phyloP scores from a whole-genome alignment of 345 rosid genomes.

The Gossypium arboreum region DNA sequence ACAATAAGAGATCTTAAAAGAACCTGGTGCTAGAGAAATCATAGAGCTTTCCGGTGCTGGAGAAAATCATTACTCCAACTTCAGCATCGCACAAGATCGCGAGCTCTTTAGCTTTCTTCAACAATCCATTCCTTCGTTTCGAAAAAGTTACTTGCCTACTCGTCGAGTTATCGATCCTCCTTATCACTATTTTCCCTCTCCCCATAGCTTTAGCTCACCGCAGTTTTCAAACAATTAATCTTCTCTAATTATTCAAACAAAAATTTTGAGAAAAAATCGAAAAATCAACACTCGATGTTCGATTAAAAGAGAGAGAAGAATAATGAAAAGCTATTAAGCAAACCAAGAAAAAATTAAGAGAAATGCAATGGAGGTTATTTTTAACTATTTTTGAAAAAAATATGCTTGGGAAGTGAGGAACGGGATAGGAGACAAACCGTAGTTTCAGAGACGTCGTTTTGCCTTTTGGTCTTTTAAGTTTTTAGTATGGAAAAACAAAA shows the following conservation, averaged over 20 bases:
- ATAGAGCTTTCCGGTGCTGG: conserved; percentile 49
- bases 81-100: conserved; percentile 50
- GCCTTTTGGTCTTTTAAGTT: not conserved
- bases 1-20: conserved; percentile 12
- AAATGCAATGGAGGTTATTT: not conserved
- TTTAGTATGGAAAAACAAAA: not conserved
- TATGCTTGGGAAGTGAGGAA: not conserved
- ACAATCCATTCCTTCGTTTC: conserved; percentile 44
- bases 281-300: not conserved
- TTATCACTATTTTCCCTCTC: conserved; percentile 48
- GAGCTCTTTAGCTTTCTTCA: conserved; percentile 51
- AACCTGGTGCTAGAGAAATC: conserved; percentile 48
- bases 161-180: conserved; percentile 48
- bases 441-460: conserved; percentile 24
- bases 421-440: conserved; percentile 20
- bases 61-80: conserved; percentile 46
- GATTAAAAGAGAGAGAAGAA: not conserved
- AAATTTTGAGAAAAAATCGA: not conserved
- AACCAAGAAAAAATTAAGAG: not conserved
- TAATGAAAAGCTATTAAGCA: not conserved
- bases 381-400: not conserved
- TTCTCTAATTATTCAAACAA: not conserved
- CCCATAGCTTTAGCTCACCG: conserved; percentile 27
- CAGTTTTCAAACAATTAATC: not conserved
- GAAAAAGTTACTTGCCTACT: conserved; percentile 53